Percentiles rank a stretch among this genome's conserved stretches.
Conservation (phyloP, 495 filamentous ascomycete species). For the Hypomontagnella submonticulosa region DNA sequence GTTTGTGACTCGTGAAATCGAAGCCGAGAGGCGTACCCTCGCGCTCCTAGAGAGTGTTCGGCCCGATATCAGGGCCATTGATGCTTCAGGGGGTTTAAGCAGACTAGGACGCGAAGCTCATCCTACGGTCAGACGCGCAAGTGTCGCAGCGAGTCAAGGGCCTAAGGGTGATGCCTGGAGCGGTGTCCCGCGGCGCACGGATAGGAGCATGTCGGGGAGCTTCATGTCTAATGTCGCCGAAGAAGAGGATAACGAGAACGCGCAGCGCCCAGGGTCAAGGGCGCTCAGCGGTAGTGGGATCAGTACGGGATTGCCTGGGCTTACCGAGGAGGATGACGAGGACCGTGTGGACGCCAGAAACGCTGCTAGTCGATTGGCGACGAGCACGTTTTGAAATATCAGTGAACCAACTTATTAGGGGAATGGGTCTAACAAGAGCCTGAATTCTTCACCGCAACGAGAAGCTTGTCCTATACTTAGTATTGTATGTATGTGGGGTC, state of each 20-base stretch:
- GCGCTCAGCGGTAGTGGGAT: conserved; percentile 66
- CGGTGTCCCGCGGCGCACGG: conserved; percentile 84
- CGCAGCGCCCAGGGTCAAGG: conserved; percentile 49
- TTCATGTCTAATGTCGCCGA: conserved; percentile 61
- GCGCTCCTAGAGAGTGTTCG: conserved; percentile 91
- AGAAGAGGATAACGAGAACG: conserved; percentile 59
- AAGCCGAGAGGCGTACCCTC: conserved; percentile 91
- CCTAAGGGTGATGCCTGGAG: conserved; percentile 98
- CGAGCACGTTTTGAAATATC: conserved; percentile 80
- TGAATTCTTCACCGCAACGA: conserved; percentile 29
- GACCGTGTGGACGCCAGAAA: conserved; percentile 95
- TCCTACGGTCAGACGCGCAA: conserved; percentile 77
- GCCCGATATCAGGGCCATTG: conserved; percentile 92
- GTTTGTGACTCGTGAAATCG: conserved; percentile 93
- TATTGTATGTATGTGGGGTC: conserved; percentile 33
- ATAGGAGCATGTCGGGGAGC: conserved; percentile 79
- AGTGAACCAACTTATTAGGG: conserved; percentile 21
- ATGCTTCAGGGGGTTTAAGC: conserved; percentile 86
- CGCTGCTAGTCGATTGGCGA: conserved; percentile 90
- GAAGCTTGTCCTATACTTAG: conserved; percentile 36
- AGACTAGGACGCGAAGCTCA: conserved; percentile 89
- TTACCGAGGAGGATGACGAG: conserved; percentile 89
- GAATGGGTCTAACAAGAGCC: conserved; percentile 27
- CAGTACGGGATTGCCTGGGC: conserved; percentile 67
- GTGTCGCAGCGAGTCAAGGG: conserved; percentile 85